Evolutionary conservation across 768 basidiomycete species (phyloP).

Genomic region (Flagelloscypha sp.): DNA sequence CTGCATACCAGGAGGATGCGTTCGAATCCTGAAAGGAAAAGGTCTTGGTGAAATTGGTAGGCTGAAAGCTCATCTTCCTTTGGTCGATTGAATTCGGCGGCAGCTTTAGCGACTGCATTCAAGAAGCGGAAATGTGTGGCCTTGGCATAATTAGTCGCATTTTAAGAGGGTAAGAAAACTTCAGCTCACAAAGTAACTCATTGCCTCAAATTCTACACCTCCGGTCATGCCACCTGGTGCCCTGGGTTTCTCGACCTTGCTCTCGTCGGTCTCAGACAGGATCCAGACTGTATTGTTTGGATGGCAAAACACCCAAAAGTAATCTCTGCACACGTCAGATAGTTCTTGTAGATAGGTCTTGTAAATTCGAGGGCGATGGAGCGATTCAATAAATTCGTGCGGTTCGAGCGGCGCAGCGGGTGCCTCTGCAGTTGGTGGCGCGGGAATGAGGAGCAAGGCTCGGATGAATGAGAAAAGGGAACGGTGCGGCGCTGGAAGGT

Average conservation of each 20-base stretch:
- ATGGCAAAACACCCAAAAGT: conserved; percentile 97
- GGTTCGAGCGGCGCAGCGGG: conserved; percentile 55
- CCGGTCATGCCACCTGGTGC: conserved; percentile 98
- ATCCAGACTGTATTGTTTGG: conserved; percentile 90
- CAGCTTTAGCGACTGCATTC: conserved; percentile 66
- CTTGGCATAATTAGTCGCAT: conserved; percentile 18
- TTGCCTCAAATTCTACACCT: conserved; percentile 96
- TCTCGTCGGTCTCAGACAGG: conserved; percentile 74
- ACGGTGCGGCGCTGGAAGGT: conserved; percentile 66
- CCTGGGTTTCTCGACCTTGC: conserved; percentile 77
- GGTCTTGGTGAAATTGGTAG: conserved; percentile 72
- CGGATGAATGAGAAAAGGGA: conserved; percentile 68
- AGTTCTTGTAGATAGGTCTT: conserved; percentile 79
- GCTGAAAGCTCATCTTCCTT: conserved; percentile 71
- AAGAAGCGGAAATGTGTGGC: conserved; percentile 82
- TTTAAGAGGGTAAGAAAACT: conserved; percentile 2
- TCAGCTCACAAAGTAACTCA: conserved; percentile 82
- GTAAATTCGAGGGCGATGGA: conserved; percentile 65
- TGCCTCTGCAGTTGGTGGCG: conserved; percentile 56
- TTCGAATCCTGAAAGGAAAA: conserved; percentile 89
- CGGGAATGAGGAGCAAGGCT: conserved; percentile 63
- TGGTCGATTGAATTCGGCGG: conserved; percentile 56
- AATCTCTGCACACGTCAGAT: conserved; percentile 85
- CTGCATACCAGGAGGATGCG: conserved; percentile 73
- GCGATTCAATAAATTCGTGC: conserved; percentile 72